Evolutionary conservation across 192 early-diverging fungal genomes (phyloP), one percentile per base, ranked within the genome.

Genomic region (Endogone sp.): DNA sequence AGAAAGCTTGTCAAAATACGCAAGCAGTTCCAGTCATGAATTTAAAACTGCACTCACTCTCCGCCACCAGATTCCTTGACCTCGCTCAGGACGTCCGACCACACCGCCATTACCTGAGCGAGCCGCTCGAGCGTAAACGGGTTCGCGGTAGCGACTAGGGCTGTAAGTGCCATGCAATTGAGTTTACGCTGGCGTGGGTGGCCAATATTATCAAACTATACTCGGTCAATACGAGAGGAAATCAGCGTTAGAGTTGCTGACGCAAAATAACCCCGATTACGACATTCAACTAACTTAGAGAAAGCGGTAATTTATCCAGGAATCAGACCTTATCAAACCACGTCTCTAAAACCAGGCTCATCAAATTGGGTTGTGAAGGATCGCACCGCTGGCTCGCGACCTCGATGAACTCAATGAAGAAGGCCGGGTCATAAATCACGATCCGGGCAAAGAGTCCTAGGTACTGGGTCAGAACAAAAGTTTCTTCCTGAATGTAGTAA

Each of bases 171-270:
- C 79, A 92, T 88, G 4, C 85, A 85, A 65, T 77, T 78, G 22
- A 91, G 72, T 70, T 92, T 92, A 25, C 88, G 77, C 66, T 88
- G 81, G 59, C 86, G 86, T 13, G 84, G 78, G 61, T 93, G 88
- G 8, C 87, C 84, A 59, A 93, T 81, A 23, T 86, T 86, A 77
- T 94, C 93, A 82, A 89, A 92, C 90, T 93, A 65, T 32, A 28
- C 21, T 25, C 16, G 65, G 8, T 24, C n/a, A 61, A 3, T 6
- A 11, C 37, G 37, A 4, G 37, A 8, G 6, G 37, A 8, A 44
- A 8, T 44, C 37, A 49, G 37, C n/a, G n/a, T n/a, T n/a, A n/a
- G n/a, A n/a, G n/a, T n/a, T n/a, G n/a, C n/a, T n/a, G n/a, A n/a
- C n/a, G n/a, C n/a, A n/a, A n/a, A n/a, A n/a, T n/a, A n/a, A n/a